Conservation (phyloP, 345 rosid genomes). For the Melastoma malabathricum region DNA sequence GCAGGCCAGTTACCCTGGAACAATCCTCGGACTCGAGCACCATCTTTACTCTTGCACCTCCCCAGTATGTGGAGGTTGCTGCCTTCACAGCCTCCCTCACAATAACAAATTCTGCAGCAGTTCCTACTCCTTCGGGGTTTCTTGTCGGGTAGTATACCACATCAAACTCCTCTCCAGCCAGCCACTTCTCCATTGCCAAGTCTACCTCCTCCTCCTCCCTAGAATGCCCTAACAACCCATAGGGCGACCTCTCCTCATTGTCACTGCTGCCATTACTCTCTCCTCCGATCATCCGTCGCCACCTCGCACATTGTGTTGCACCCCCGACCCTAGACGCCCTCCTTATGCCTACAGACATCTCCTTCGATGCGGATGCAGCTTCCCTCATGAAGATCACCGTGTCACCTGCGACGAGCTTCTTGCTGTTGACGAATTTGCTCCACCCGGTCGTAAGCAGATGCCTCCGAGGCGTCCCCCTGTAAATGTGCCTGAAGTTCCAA, state of each 20-base stretch:
- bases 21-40: conserved; percentile 70
- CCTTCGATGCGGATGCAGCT: conserved; percentile 11
- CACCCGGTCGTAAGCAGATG: conserved; percentile 88
- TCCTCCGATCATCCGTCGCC: conserved; percentile 27
- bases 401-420: conserved; percentile 85
- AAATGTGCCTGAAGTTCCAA: conserved; percentile 85
- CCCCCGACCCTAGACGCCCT: conserved; percentile 22
- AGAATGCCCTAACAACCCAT: conserved; percentile 21
- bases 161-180: conserved; percentile 46
- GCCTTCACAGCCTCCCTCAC: conserved; percentile 67
- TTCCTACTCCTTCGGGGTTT: conserved; percentile 8
- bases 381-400: conserved; percentile 74
- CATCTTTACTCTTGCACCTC: conserved; percentile 65
- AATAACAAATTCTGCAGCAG: conserved; percentile 62
- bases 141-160: conserved; percentile 69
- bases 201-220: conserved; percentile 30
- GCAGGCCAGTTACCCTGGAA: conserved; percentile 60
- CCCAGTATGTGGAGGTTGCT: conserved; percentile 33
- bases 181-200: conserved; percentile 42
- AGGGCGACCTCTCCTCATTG: conserved; percentile 6
- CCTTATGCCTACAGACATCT: conserved; percentile 64
- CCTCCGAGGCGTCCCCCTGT: conserved; percentile 77
- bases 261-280: conserved; percentile 5
- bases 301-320: conserved; percentile 21
- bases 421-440: conserved; percentile 81